Evolutionary conservation across 495 filamentous ascomycete genomes (phyloP), one percentile per base, ranked within the genome.

Genomic region (Penicillium bialowiezense): DNA sequence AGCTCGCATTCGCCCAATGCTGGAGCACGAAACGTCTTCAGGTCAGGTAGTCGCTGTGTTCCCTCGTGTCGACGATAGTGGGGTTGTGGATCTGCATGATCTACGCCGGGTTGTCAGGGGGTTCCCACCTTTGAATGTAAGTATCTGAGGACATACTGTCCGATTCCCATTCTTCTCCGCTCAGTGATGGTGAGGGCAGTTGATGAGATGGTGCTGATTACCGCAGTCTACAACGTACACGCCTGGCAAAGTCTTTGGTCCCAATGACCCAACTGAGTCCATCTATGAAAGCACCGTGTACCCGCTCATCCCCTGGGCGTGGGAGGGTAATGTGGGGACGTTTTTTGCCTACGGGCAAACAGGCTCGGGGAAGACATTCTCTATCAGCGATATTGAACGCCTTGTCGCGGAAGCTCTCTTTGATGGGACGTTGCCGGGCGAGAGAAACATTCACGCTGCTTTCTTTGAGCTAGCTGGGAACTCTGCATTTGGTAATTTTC

Each of bases 331-430:
- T 33, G 51, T 65, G 19, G 53, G 66, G 4, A 69, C 72, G 0
- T 41, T 77, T 7, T 71, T 78, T 26, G 68, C 68, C 15, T 76
- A 78, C 40, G 74, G 74, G 0, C 73, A 77, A 38, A 77, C 74
- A 1, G 72, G 71, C 0, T 75, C 73, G 1, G 74, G 76, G 17
- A 78, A 79, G 50, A 74, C 71, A 0, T 67, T 61, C 43, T 77
- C 73, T 6, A 64, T 77, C 26, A 56, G 39, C 28, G 51, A 51
- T 14, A 14, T 63, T 3, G 60, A 65, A 33, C 26, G 51, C 37
- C 51, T 63, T 5, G 52, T 68, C n/a, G 62, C 58, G 7, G 38
- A 50, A 21, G 36, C 57, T 20, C 44, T 70, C 24, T 57, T 65
- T 41, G 57, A 59, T 44, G 23, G 23, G 23, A 50, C 43, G 7